phyloP scores from a whole-genome alignment of 257 asterid genomes.

The Nicotiana knightiana region DNA sequence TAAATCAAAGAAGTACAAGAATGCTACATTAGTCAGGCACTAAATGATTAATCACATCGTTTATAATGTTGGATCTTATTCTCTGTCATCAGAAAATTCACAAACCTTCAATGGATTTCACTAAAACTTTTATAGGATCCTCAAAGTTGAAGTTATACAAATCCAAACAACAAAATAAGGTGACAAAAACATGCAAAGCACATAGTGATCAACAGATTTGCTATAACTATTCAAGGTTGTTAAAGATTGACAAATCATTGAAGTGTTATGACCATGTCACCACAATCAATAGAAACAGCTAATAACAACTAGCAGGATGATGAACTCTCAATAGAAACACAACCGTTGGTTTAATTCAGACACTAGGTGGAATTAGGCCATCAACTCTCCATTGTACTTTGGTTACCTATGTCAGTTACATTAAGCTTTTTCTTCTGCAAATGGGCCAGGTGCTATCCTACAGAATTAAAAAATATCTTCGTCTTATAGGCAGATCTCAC shows the following conservation, averaged over 20 bases:
- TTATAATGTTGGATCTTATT: too few relatives aligned
- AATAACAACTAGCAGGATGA: background rate
- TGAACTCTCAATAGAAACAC: too few relatives aligned
- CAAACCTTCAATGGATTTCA: too few relatives aligned
- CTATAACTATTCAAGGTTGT: background rate
- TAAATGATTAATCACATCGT: too few relatives aligned
- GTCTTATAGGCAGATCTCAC: too few relatives aligned
- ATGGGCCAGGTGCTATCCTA: background rate
- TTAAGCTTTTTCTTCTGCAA: background rate
- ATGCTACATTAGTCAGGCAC: too few relatives aligned
- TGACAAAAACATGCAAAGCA: background rate
- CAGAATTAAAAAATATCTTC: background rate
- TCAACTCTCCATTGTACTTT: background rate
- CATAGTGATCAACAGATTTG: background rate
- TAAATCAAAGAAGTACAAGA: too few relatives aligned
- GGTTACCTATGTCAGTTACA: background rate
- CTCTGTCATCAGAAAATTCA: too few relatives aligned
- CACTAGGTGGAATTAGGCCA: background rate
- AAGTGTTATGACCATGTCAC: background rate
- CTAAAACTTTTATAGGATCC: too few relatives aligned
- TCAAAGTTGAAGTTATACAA: too few relatives aligned
- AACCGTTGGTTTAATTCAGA: background rate
- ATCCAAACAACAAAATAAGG: too few relatives aligned
- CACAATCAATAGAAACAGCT: background rate
- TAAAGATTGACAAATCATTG: background rate